Conservation (phyloP, 441 rosid species). For the Mallotus japonicus region DNA sequence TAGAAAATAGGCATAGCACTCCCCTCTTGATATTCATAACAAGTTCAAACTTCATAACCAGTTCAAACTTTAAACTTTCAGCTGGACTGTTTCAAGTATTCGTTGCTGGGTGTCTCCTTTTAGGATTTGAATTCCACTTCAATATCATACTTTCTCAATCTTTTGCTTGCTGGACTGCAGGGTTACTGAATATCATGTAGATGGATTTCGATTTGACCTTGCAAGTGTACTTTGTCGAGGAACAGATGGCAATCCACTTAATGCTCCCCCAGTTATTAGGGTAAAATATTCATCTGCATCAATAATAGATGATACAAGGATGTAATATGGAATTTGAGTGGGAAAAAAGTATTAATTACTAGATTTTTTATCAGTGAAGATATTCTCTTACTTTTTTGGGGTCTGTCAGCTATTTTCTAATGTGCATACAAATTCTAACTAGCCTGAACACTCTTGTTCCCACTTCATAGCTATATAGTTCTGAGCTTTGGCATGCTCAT, state of each 20-base stretch:
- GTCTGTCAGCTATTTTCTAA: no score
- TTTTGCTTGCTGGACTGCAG: conserved; percentile 35
- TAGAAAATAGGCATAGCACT: background rate
- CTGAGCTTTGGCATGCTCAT: no score
- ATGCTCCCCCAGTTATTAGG: conserved; percentile 76
- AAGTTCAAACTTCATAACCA: background rate
- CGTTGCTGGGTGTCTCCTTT: background rate
- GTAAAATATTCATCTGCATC: conserved; percentile 37
- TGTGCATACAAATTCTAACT: no score
- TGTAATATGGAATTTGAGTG: background rate
- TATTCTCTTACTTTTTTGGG: no score
- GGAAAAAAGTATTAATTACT: background rate
- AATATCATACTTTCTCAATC: conserved; percentile 7
- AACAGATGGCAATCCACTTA: conserved; percentile 84
- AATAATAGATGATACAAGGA: background rate
- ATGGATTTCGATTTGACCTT: conserved; percentile 96
- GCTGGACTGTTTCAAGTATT: background rate
- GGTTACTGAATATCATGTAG: conserved; percentile 85
- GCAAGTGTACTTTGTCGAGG: conserved; percentile 94
- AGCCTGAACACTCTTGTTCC: no score
- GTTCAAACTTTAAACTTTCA: background rate
- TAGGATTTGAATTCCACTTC: background rate
- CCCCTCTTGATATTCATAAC: background rate
- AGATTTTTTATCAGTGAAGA: background rate
- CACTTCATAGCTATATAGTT: no score